These are phyloP conservation scores for Scolecobasidium constrictum DNA, from an alignment of 2,329 filamentous ascomycete species.

Conservation along the genomic window DNA sequence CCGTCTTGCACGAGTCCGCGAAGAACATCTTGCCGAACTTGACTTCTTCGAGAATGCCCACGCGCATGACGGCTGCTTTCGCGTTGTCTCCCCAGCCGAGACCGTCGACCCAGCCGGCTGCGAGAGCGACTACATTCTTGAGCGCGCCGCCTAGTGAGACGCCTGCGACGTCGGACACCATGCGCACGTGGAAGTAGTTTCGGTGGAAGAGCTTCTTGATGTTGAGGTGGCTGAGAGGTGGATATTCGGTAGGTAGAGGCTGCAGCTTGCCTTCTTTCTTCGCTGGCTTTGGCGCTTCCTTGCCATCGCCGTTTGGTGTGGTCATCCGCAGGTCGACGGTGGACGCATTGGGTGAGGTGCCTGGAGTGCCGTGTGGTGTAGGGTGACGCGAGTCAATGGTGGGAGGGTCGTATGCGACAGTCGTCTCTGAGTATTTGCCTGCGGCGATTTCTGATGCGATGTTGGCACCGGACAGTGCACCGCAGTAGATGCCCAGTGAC, in stretches of 20 bases:
- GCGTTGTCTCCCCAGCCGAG: conserved; percentile 97
- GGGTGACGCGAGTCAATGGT: conserved; percentile 73
- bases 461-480: conserved; percentile 90
- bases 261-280: conserved; percentile 40
- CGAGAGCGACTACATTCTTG: conserved; percentile 93
- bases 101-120: conserved; percentile 89
- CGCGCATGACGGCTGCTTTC: conserved; percentile 96
- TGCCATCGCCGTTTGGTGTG: conserved; percentile 24
- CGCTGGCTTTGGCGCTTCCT: conserved; percentile 33
- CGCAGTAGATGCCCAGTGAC: conserved; percentile 89
- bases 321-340: conserved; percentile 41
- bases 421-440: conserved; percentile 96
- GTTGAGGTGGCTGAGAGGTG: conserved; percentile 72
- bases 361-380: conserved; percentile 44
- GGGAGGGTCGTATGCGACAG: conserved; percentile 90
- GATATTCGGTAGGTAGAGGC: conserved; percentile 70
- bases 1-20: conserved; percentile 53
- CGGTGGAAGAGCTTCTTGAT: conserved; percentile 85
- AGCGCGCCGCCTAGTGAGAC: conserved; percentile 89
- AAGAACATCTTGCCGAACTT: conserved; percentile 94
- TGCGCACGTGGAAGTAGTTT: conserved; percentile 92
- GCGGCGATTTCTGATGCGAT: conserved; percentile 89
- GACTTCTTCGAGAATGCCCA: conserved; percentile 93
- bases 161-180: conserved; percentile 91
- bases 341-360: conserved; percentile 35